Percentiles rank a stretch among this genome's conserved stretches.
Evolutionary conservation across 805 yeast genomes (phyloP).

Genomic region (Pichia eremophila): DNA sequence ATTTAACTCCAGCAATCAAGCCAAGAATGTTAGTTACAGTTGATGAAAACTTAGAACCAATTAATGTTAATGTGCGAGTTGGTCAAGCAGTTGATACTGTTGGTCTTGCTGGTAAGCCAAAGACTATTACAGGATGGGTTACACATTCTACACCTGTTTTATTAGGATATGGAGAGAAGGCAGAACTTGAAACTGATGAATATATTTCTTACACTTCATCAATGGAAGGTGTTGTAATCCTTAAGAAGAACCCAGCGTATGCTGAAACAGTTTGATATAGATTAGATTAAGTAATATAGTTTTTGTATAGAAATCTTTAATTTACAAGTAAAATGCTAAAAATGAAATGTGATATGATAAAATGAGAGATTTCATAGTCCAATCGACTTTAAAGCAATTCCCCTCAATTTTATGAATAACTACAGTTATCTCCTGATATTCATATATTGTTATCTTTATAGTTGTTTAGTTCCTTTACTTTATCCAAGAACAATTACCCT

Average conservation of each 20-base stretch:
- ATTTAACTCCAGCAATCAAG: slow-evolving; percentile 77
- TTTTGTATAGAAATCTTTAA: neutral
- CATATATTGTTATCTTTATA: no score
- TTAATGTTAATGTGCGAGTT: slow-evolving; percentile 93
- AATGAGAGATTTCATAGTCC: no score
- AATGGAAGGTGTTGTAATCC: slow-evolving; percentile 87
- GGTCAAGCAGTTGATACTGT: slow-evolving; percentile 99
- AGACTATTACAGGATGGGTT: slow-evolving; percentile 99
- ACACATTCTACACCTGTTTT: slow-evolving; percentile 97
- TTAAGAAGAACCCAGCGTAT: slow-evolving; percentile 83
- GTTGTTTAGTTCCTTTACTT: no score
- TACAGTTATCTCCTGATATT: no score
- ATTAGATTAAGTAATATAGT: neutral
- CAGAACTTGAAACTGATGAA: slow-evolving; percentile 92
- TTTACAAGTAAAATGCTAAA: neutral
- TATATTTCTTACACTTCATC: slow-evolving; percentile 73
- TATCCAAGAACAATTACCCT: no score
- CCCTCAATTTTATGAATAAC: no score
- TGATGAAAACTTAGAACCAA: slow-evolving; percentile 81
- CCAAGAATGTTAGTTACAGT: slow-evolving; percentile 92
- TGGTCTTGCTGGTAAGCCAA: slow-evolving; percentile 98
- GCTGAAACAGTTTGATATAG: slow-evolving; percentile 31
- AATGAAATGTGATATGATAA: no score
- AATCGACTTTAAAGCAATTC: no score
- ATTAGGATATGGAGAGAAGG: slow-evolving; percentile 89